Evolutionary conservation across 1,284 basidiomycete genomes (phyloP), one percentile per base, ranked within the genome.

Genomic region (Ceratobasidium sp.): DNA sequence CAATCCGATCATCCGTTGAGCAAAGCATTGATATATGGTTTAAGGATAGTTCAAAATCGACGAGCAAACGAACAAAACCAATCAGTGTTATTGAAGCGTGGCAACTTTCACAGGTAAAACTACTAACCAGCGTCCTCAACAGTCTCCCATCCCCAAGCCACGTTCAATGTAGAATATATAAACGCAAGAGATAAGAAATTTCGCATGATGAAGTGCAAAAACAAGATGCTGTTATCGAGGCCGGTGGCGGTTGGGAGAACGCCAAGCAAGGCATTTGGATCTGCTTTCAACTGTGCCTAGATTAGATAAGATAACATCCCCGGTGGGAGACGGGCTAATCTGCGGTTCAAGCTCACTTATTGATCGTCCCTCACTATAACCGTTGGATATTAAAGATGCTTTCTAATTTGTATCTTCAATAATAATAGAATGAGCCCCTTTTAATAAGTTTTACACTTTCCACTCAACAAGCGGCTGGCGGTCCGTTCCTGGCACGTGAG

Each of bases 51-150:
- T 20, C n/a, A n/a, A n/a, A n/a, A n/a, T n/a, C n/a, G n/a, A n/a
- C n/a, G n/a, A n/a, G 55, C 26, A 58, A 28, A n/a, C 18, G 6
- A 28, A 28, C 26, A 13, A 20, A 28, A 28, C 60, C 60, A 63
- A 33, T 26, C 39, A 4, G 33, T 28, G 15, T 40, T 40, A 63
- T 60, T n/a, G 10, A 3, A 60, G 26, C 26, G 23, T 60, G 58
- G 58, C 58, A 60, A 56, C n/a, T 33, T 26, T 15, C 26, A 33
- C n/a, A 3, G 15, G 33, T 28, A 5, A 61, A 51, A 55, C 3
- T 18, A 69, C 76, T 56, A 23, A 77, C 76, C 76, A 49, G 76
- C 76, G 56, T 77, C 76, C 23, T 70, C 20, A 9, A 77, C 76
- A 44, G 76, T 77, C 40, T 77, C 76, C 49, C 67, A 69, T 39